Conservation (phyloP, 2,329 filamentous ascomycete genomes). For the Neonectria hederae region DNA sequence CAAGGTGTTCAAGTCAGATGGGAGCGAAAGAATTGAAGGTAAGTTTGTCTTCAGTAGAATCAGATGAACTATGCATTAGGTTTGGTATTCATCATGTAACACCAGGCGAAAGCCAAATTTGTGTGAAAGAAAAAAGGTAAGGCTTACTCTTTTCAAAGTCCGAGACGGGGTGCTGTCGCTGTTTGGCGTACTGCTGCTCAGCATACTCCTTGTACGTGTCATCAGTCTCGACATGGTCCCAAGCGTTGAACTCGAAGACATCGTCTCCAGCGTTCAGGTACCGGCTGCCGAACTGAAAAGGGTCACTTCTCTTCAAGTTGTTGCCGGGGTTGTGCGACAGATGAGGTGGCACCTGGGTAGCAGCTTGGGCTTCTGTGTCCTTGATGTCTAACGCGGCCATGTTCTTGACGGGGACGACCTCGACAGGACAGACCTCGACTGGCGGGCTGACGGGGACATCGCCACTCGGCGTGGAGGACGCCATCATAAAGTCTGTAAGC, state of each 20-base stretch:
- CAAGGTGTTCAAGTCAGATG: conserved; percentile 64
- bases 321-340: conserved; percentile 75
- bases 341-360: conserved; percentile 60
- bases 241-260: conserved; percentile 97
- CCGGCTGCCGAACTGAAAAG: conserved; percentile 94
- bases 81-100: conserved; percentile 65
- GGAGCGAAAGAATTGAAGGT: conserved; percentile 75
- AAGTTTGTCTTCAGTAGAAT: conserved; percentile 70
- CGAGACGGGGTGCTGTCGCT: conserved; percentile 85
- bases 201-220: conserved; percentile 87
- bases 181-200: conserved; percentile 83
- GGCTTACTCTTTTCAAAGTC: conserved; percentile 88
- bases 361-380: conserved; percentile 32
- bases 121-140: conserved; percentile 9
- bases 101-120: conserved; percentile 41
- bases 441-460: conserved; percentile 31
- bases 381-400: conserved; percentile 42
- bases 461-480: conserved; percentile 38
- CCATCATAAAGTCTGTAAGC: conserved; percentile 33
- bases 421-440: conserved; percentile 31
- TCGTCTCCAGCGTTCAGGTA: conserved; percentile 85
- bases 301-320: conserved; percentile 88
- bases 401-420: conserved; percentile 28
- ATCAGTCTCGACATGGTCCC: conserved; percentile 97
- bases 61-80: conserved; percentile 77